Evolutionary conservation across 805 yeast species (phyloP), one percentile per base, ranked within the genome.

Genomic region (Saccharomycopsis fibuligera): DNA sequence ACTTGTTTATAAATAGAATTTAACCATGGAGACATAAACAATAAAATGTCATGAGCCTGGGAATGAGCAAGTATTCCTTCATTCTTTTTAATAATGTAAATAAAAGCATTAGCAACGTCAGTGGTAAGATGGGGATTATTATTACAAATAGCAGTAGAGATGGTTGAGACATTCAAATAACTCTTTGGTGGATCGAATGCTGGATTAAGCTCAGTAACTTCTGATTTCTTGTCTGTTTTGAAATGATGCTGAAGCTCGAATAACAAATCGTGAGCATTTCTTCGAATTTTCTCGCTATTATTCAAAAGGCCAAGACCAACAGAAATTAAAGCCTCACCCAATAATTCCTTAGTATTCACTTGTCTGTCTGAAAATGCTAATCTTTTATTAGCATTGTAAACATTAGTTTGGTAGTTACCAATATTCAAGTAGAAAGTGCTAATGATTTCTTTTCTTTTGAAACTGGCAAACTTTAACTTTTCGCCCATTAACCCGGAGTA

Each of bases 11-110:
- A 77, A 22, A 86, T 68, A 56, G 86, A 83, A 22, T 74, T 74
- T 14, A 84, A 70, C 95, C 96, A 88, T 2, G 93, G 90, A 0
- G 84, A 68, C n/a, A n/a, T n/a, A n/a, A n/a, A n/a, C 9, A 81
- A 66, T 58, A 79, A 80, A 45, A 74, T 58, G 17, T 37, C 49
- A 5, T 49, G 31, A 21, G 43, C 49, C 9, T 22, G 21, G 2
- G 36, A 17, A 27, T 37, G 23, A 4, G 21, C 47, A 12, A 30
- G 21, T 5, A 17, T 35, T 21, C 21, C 14, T 6, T 40, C 41
- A 31, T 17, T 68, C 60, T 59, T 66, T 49, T 70, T 76, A 50
- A 72, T 74, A 1, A 84, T 78, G 35, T 67, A 68, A 60, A 81
- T 75, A 55, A 74, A 73, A 0, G 75, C 73, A 19, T 53, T 54